Percentiles rank a stretch among this genome's conserved stretches.
These are phyloP conservation scores for Aureobasidium sp. DNA, from an alignment of 2,329 filamentous ascomycete genomes.

Conservation along the genomic window DNA sequence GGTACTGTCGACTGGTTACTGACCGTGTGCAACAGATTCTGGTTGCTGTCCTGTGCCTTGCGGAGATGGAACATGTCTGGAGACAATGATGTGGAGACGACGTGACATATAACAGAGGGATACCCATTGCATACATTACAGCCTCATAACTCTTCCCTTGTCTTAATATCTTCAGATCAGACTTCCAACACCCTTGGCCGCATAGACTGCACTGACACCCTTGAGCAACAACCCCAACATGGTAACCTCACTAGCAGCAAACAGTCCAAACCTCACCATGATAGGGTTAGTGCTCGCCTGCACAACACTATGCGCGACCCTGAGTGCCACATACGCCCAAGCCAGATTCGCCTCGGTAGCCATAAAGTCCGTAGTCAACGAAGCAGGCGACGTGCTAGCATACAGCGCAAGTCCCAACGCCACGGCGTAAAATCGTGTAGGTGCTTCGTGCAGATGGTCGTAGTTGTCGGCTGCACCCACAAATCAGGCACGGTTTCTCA, in stretches of 20 bases:
- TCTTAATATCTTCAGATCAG: background rate
- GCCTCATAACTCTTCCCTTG: background rate
- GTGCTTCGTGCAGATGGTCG: constrained; percentile 37
- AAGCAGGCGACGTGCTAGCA: constrained; percentile 2
- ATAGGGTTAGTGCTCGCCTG: constrained; percentile 32
- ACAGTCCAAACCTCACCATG: constrained; percentile 28
- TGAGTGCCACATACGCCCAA: constrained; percentile 35
- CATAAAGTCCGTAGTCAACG: constrained; percentile 15
- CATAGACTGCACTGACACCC: background rate
- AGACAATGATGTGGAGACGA: background rate
- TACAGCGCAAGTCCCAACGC: constrained; percentile 29
- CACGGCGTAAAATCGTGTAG: constrained; percentile 37
- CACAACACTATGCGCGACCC: constrained; percentile 34
- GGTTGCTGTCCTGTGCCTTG: background rate
- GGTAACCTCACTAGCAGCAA: constrained; percentile 19
- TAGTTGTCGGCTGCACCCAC: constrained; percentile 33
- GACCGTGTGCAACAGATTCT: background rate
- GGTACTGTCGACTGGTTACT: background rate
- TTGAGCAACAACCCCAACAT: background rate
- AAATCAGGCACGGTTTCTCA: too few species aligned
- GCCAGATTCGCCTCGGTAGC: constrained; percentile 28
- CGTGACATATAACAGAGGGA: background rate
- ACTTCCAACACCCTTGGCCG: background rate
- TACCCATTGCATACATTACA: background rate
- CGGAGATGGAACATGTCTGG: constrained; percentile 3